These are phyloP conservation scores for Irpex sp. DNA, from an alignment of 1,284 basidiomycete genomes.

Conservation along the genomic window DNA sequence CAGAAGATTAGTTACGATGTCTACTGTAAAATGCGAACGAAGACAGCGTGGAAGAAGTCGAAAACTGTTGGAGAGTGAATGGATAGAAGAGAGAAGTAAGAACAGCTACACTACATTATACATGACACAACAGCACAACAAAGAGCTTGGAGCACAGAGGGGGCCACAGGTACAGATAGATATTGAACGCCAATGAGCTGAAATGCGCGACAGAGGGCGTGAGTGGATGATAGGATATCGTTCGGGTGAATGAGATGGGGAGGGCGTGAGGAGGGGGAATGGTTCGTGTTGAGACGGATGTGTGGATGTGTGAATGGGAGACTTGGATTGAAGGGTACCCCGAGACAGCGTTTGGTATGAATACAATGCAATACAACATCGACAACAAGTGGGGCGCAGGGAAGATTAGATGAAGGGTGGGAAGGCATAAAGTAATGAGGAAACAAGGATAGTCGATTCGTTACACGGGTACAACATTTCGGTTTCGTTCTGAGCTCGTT, in stretches of 20 bases:
- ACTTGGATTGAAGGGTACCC: not conserved
- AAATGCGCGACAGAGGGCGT: no score
- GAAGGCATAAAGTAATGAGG: not conserved
- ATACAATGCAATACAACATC: constrained; percentile 9
- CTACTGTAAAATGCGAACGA: not conserved
- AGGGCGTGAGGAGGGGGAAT: no score
- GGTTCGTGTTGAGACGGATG: no score
- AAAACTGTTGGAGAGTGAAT: not conserved
- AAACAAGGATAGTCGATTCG: no score
- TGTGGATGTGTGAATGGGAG: no score
- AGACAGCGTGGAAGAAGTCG: not conserved
- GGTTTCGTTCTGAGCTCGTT: not conserved
- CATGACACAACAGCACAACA: constrained; percentile 2
- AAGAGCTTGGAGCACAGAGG: not conserved
- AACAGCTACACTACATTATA: constrained; percentile 1
- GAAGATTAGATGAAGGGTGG: constrained; percentile 4
- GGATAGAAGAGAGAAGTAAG: not conserved
- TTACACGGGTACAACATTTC: not conserved
- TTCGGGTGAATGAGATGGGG: no score
- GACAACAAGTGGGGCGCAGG: not conserved
- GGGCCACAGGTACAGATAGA: no score
- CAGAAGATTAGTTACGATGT: not conserved
- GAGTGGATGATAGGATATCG: no score
- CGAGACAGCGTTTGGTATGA: not conserved
- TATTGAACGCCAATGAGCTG: no score